Base-by-base conservation (phyloP, 768 basidiomycete species). In the Trametes cubensis region DNA sequence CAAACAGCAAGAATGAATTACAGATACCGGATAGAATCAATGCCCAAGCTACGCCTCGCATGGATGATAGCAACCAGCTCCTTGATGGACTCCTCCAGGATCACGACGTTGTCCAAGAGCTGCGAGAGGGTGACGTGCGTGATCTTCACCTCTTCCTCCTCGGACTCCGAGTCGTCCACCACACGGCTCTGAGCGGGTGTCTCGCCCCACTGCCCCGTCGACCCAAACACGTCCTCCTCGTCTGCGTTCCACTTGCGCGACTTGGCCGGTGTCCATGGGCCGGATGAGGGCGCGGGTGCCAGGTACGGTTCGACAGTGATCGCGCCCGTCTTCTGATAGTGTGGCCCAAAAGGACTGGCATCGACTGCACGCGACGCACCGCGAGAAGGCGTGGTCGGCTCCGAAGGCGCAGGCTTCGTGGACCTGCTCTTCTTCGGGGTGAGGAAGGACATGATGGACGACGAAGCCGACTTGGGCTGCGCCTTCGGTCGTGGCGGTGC, bases 31-130 rank as follows among this genome's bases (percentile, higher is more conserved):
- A 94, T 75, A 23, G 85, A 80, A 75, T 95, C 94, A 63, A 95
- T 90, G 10, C 94, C 94, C 55, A 95, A 75, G 74, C 86, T 88
- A 63, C 91, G 79, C 61, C 94, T 79, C 17, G 91, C 92, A 74
- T 92, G 88, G 54, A 95, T 84, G 65, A 94, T 88, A 15, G 92
- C 91, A 15, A 86, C 86, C 38, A 95, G 77, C 74, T 98, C 96
- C 76, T 98, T 98, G 70, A 98, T 89, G 63, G 88, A 90, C 74
- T 98, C 96, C 75, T 98, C 96, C 64, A 98, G 72, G 42, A 98
- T 87, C 30, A 98, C 94, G 30, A 95, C 89, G 70, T 98, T 98
- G 72, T 98, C 96, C 72, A 98, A 77, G 58, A 98, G 73, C 64
- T 84, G 87, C 47, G 92, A 94, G 55, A 98, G 78, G 8, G 90